Conservation (phyloP, 2,329 filamentous ascomycete genomes). For the Cercospora janseana region DNA sequence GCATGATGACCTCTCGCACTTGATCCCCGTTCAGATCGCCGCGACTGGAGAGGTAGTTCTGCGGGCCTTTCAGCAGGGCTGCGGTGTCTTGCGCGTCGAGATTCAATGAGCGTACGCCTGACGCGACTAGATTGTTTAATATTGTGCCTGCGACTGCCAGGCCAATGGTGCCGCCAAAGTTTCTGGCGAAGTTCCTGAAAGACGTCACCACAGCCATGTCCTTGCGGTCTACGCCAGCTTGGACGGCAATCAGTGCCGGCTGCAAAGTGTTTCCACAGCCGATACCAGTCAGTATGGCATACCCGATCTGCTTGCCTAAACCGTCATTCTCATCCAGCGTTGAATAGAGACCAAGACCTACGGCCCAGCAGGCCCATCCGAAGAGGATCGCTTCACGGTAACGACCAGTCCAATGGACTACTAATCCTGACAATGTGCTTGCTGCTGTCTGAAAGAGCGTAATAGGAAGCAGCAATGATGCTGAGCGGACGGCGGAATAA, state of each 20-base stretch:
- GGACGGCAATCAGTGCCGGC: slow-evolving; percentile 56
- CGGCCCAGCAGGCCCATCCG: slow-evolving; percentile 25
- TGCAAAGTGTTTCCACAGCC: slow-evolving; percentile 56
- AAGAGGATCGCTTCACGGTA: slow-evolving; percentile 46
- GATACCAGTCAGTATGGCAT: slow-evolving; percentile 52
- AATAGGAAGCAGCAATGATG: slow-evolving; percentile 22
- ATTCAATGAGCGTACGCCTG: slow-evolving; percentile 13
- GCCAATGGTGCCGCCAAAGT: slow-evolving; percentile 43
- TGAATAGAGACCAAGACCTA: slow-evolving; percentile 24
- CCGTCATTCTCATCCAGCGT: slow-evolving; percentile 35
- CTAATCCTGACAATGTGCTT: slow-evolving; percentile 23
- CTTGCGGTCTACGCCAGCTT: slow-evolving; percentile 48
- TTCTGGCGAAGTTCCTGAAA: slow-evolving; percentile 51
- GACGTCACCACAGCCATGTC: slow-evolving; percentile 54
- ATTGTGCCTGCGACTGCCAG: slow-evolving; percentile 21
- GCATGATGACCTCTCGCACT: slow-evolving; percentile 30
- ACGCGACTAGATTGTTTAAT: slow-evolving; percentile 20
- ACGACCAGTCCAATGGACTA: slow-evolving; percentile 26
- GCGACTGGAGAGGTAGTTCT: slow-evolving; percentile 24
- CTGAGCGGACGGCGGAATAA: slow-evolving; percentile 24
- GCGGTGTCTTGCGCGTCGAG: slow-evolving; percentile 14
- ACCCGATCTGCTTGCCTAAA: slow-evolving; percentile 56
- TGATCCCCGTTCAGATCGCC: slow-evolving; percentile 29
- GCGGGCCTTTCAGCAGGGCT: slow-evolving; percentile 19
- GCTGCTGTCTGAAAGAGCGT: slow-evolving; percentile 23